Conservation (phyloP, 495 filamentous ascomycete species). For the Podospora pseudopauciseta region DNA sequence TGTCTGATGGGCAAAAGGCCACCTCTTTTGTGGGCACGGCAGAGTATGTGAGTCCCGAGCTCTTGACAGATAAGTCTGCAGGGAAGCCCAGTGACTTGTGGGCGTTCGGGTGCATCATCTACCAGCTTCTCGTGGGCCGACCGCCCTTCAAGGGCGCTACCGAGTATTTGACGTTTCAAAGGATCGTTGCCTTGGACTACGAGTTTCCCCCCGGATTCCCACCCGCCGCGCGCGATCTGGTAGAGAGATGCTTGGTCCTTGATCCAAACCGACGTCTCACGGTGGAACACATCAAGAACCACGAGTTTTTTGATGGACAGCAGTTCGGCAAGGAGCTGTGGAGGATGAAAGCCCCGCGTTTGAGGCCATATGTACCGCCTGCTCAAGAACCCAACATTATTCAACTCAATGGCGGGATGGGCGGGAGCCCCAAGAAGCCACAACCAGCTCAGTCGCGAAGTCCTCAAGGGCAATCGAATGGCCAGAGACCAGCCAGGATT, state of each 20-base stretch:
- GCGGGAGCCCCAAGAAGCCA: constrained; percentile 49
- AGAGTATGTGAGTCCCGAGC: constrained; percentile 96
- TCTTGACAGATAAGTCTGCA: constrained; percentile 91
- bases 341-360: constrained; percentile 83
- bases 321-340: constrained; percentile 81
- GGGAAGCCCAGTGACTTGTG: constrained; percentile 98
- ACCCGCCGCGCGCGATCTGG: constrained; percentile 78
- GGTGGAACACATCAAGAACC: constrained; percentile 95
- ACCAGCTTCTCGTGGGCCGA: constrained; percentile 87
- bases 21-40: constrained; percentile 97
- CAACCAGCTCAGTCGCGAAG: constrained; percentile 46
- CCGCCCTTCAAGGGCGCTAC: constrained; percentile 98
- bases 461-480: constrained; percentile 41
- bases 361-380: constrained; percentile 83
- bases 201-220: constrained; percentile 92
- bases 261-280: constrained; percentile 84
- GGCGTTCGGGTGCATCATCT: constrained; percentile 99
- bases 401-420: constrained; percentile 62
- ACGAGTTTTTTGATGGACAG: constrained; percentile 93
- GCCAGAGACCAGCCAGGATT: constrained; percentile 67
- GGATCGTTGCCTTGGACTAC: constrained; percentile 92
- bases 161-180: constrained; percentile 97
- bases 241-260: constrained; percentile 86
- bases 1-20: constrained; percentile 61
- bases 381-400: constrained; percentile 71